A percentile compares a stretch with the other conserved stretches of the same genome.
Evolutionary conservation across 768 basidiomycete species (phyloP).

Genomic region (Tulasnella calospora): DNA sequence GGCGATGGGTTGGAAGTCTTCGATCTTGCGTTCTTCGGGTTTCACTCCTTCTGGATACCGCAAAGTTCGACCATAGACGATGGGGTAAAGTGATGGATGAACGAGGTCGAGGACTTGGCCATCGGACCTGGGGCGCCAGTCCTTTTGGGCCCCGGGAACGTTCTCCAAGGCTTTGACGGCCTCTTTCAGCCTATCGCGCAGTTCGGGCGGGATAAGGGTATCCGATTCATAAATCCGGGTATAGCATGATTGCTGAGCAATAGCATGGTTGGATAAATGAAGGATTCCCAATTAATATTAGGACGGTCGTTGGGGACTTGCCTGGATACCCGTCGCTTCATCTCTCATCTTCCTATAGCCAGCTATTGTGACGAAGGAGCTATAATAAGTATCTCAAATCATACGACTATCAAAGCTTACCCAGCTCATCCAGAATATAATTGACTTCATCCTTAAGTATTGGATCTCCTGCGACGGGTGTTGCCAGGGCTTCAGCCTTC

Average conservation of each 20-base stretch:
- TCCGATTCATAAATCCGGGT: conserved; percentile 35
- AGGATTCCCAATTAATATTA: too few species aligned
- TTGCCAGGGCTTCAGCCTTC: background rate
- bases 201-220: conserved; percentile 33
- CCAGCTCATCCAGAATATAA: conserved; percentile 8
- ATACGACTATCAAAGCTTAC: too few species aligned
- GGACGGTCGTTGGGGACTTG: background rate
- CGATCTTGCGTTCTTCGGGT: background rate
- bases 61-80: conserved; percentile 39
- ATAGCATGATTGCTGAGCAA: conserved; percentile 27
- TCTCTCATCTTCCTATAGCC: conserved; percentile 17
- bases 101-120: conserved; percentile 45
- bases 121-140: conserved; percentile 48
- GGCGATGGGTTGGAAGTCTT: background rate
- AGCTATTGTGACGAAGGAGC: background rate
- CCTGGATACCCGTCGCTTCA: conserved; percentile 4
- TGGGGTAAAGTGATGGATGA: conserved; percentile 42
- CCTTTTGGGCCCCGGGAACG: conserved; percentile 38
- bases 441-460: background rate
- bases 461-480: background rate
- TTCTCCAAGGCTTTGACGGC: conserved; percentile 38
- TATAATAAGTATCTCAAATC: too few species aligned
- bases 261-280: too few species aligned
- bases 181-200: conserved; percentile 34
- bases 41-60: background rate